These are phyloP conservation scores for Lippia alba DNA, from an alignment of 305 asterid species.

Conservation along the genomic window DNA sequence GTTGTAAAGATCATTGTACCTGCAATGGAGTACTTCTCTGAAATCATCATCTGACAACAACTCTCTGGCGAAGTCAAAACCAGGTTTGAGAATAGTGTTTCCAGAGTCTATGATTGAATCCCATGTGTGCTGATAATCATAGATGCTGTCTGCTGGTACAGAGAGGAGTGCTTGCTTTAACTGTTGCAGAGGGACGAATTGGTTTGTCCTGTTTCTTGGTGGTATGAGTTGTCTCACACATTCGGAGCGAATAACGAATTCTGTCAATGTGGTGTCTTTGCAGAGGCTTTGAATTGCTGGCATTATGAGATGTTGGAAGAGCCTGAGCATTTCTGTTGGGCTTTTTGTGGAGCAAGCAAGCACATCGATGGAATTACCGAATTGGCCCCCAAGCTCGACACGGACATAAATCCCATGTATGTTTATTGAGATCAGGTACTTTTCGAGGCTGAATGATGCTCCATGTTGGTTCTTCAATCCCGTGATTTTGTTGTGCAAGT, in stretches of 20 bases:
- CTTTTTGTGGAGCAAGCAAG: constrained; percentile 80
- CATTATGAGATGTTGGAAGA: constrained; percentile 72
- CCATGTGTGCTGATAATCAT: constrained; percentile 96
- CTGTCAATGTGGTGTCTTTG: constrained; percentile 64
- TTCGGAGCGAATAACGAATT: constrained; percentile 70
- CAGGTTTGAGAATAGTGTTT: constrained; percentile 54
- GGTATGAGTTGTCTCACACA: constrained; percentile 71
- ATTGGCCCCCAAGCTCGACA: constrained; percentile 80
- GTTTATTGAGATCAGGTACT: constrained; percentile 65
- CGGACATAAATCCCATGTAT: constrained; percentile 75
- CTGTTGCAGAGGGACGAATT: constrained; percentile 55
- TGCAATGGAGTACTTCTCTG: constrained; percentile 78
- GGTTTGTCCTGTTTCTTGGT: constrained; percentile 73
- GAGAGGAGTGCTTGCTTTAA: constrained; percentile 76
- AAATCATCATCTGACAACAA: constrained; percentile 89
- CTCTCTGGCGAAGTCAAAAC: constrained; percentile 80
- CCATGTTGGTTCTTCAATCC: constrained; percentile 73
- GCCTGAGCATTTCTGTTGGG: constrained; percentile 79
- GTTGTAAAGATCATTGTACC: constrained; percentile 80
- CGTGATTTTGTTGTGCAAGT: constrained; percentile 73
- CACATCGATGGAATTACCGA: constrained; percentile 68
- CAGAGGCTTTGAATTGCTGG: constrained; percentile 76
- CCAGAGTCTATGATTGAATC: constrained; percentile 62
- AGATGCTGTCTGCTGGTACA: constrained; percentile 81
- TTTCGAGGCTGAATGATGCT: constrained; percentile 77